phyloP scores from a whole-genome alignment of 2,329 filamentous ascomycete species.

The Cercospora canescens region DNA sequence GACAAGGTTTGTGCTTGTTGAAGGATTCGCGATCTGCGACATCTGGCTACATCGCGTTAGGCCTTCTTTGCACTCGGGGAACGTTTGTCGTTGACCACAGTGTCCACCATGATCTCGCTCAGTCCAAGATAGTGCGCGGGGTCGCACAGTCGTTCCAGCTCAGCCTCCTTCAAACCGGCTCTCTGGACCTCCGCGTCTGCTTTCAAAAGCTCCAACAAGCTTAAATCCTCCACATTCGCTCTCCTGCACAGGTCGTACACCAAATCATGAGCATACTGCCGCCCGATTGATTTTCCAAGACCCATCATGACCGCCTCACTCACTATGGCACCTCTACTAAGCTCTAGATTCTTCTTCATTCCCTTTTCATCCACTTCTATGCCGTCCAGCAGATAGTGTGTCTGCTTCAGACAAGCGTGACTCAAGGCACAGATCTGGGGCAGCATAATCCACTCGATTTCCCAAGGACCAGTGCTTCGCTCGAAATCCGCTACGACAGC shows the following conservation, averaged over 20 bases:
- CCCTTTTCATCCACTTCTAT: conserved; percentile 30
- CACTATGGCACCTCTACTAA: conserved; percentile 37
- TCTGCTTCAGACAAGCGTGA: conserved; percentile 29
- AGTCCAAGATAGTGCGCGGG: conserved; percentile 31
- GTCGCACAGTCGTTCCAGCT: conserved; percentile 30
- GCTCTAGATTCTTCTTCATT: conserved; percentile 33
- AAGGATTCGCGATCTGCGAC: background rate
- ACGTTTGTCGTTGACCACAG: conserved; percentile 22
- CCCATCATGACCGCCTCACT: conserved; percentile 43
- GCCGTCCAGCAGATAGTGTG: conserved; percentile 26
- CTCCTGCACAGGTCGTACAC: conserved; percentile 38
- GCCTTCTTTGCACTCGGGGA: background rate
- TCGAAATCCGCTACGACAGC: conserved; percentile 34
- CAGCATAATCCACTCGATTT: conserved; percentile 34
- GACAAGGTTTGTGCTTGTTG: background rate
- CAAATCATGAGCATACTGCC: conserved; percentile 38
- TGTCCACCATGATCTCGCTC: conserved; percentile 32
- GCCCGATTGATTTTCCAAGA: conserved; percentile 37
- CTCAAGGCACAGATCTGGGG: conserved; percentile 32
- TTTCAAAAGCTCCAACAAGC: conserved; percentile 27
- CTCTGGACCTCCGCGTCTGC: conserved; percentile 27
- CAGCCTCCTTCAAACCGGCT: conserved; percentile 21
- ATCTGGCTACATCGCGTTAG: background rate
- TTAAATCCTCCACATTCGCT: conserved; percentile 23
- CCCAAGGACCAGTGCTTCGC: conserved; percentile 32